Evolutionary conservation across 2,329 filamentous ascomycete species (phyloP).

Genomic region (Fusarium azukiicola): DNA sequence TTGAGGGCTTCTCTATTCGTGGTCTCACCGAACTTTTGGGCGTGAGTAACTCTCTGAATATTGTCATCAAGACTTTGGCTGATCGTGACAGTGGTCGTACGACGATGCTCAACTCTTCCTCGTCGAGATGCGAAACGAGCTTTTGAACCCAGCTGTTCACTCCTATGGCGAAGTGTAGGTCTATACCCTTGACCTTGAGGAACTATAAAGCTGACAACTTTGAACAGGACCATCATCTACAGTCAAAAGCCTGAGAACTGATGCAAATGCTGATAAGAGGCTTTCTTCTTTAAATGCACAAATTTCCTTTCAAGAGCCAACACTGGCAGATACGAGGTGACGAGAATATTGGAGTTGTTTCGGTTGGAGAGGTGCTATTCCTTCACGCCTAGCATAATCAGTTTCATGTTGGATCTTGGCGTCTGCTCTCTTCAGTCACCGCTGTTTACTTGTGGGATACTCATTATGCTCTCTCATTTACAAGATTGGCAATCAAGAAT

Average conservation of each 20-base stretch:
- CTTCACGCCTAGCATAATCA: background rate
- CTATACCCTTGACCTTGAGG: background rate
- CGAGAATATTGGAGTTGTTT: background rate
- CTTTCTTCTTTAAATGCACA: background rate
- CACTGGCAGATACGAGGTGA: background rate
- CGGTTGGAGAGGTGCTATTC: background rate
- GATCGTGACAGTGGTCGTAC: conserved; percentile 25
- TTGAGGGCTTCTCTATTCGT: conserved; percentile 49
- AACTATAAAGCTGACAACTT: background rate
- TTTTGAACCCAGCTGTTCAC: conserved; percentile 29
- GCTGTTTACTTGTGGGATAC: too few relatives aligned
- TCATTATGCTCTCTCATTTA: too few relatives aligned
- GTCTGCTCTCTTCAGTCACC: background rate
- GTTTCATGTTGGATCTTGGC: background rate
- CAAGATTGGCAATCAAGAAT: too few relatives aligned
- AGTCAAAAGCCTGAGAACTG: conserved; percentile 21
- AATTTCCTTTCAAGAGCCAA: background rate
- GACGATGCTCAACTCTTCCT: conserved; percentile 34
- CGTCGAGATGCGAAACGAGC: conserved; percentile 34
- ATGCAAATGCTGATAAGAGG: background rate
- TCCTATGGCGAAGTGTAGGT: conserved; percentile 31
- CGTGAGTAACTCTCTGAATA: conserved; percentile 12
- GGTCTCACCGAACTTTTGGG: conserved; percentile 43
- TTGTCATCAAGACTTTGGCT: background rate
- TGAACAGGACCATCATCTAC: conserved; percentile 16